phyloP scores from a whole-genome alignment of 805 yeast species.

The Pichia pseudocactophila region DNA sequence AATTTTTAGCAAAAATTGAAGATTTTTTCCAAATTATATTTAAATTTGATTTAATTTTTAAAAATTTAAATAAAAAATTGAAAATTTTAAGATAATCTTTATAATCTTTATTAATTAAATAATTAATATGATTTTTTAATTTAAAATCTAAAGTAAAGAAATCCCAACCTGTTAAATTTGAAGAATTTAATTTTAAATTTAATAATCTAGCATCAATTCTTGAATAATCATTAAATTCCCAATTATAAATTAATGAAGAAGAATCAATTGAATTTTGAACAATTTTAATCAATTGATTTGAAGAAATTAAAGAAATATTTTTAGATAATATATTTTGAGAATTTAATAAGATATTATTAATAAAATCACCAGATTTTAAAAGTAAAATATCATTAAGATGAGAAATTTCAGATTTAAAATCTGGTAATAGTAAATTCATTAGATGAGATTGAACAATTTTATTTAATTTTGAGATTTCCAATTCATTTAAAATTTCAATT shows the following conservation, averaged over 20 bases:
- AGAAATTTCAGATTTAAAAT: slow-evolving; percentile 44
- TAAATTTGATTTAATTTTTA: slow-evolving; percentile 49
- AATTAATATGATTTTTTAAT: slow-evolving; percentile 40
- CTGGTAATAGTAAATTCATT: slow-evolving; percentile 39
- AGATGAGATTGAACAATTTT: slow-evolving; percentile 40
- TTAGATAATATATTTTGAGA: slow-evolving; percentile 46
- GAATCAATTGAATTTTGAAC: slow-evolving; percentile 54
- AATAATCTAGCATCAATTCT: slow-evolving; percentile 77
- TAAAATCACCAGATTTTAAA: slow-evolving; percentile 74
- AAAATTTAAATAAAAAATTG: slow-evolving; percentile 75
- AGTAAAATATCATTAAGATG: slow-evolving; percentile 60
- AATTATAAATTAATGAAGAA: slow-evolving; percentile 38
- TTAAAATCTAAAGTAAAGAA: slow-evolving; percentile 80
- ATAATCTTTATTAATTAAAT: slow-evolving; percentile 43
- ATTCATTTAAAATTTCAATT: slow-evolving; percentile 19
- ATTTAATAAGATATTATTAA: slow-evolving; percentile 51
- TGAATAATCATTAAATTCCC: slow-evolving; percentile 32
- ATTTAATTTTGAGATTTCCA: slow-evolving; percentile 13
- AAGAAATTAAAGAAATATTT: slow-evolving; percentile 54
- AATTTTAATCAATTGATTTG: slow-evolving; percentile 56
- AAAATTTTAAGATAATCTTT: slow-evolving; percentile 70
- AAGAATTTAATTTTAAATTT: slow-evolving; percentile 49
- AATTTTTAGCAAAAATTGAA: slow-evolving; percentile 23
- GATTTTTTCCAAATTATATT: slow-evolving; percentile 38
- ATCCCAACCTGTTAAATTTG: slow-evolving; percentile 65